phyloP scores from a whole-genome alignment of 148 eudicot species.

The Rhododendron ferrugineum region DNA sequence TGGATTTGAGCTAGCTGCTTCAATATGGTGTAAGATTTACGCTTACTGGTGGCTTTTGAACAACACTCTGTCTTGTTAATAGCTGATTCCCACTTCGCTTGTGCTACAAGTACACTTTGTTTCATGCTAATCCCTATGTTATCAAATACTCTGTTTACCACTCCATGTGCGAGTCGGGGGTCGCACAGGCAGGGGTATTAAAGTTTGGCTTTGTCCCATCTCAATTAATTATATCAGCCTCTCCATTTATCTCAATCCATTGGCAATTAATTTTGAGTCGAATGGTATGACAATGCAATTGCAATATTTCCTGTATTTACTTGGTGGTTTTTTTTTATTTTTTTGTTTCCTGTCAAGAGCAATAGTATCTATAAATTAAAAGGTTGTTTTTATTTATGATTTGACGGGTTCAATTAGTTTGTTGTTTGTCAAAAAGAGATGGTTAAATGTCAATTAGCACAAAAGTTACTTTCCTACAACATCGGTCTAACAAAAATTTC shows the following conservation, averaged over 20 bases:
- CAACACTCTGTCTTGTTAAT: neutral
- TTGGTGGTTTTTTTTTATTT: neutral
- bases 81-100: neutral
- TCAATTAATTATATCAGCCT: neutral
- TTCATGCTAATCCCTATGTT: neutral
- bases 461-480: neutral
- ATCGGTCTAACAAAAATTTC: neutral
- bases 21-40: neutral
- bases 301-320: neutral
- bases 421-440: neutral
- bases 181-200: neutral
- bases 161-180: neutral
- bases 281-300: neutral
- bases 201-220: neutral
- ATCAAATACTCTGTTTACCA: neutral
- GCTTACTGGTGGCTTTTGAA: neutral
- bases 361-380: neutral
- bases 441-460: neutral
- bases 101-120: neutral
- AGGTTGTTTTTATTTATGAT: neutral
- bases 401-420: neutral
- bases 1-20: neutral
- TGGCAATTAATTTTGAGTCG: neutral
- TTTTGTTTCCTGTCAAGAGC: neutral
- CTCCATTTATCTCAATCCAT: neutral